Percentiles rank a stretch among this genome's conserved stretches.
Conservation (phyloP, 768 basidiomycete genomes). For the Rhodotorula graminis region DNA sequence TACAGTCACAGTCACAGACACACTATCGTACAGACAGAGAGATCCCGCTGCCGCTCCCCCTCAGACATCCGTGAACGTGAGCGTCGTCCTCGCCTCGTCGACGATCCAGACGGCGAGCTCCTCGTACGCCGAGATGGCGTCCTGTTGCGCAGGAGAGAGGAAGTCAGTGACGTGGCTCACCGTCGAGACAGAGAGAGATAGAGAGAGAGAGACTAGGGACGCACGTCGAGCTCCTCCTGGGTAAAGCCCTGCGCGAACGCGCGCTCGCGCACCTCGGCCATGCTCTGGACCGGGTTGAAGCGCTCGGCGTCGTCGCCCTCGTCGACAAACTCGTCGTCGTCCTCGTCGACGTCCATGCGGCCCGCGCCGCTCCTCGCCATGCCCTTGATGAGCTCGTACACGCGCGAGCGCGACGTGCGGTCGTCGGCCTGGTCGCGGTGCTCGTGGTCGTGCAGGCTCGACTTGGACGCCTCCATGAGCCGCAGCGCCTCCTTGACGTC, state of each 20-base stretch:
- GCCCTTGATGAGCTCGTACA: slow-evolving; percentile 83
- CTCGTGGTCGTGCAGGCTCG: slow-evolving; percentile 75
- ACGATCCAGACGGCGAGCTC: slow-evolving; percentile 41
- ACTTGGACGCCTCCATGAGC: slow-evolving; percentile 94
- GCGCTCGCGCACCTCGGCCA: slow-evolving; percentile 81
- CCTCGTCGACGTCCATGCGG: slow-evolving; percentile 54
- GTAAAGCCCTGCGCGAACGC: slow-evolving; percentile 84
- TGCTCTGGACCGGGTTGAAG: slow-evolving; percentile 63
- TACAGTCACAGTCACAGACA: neutral
- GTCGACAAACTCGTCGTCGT: slow-evolving; percentile 57
- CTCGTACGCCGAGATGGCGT: slow-evolving; percentile 41
- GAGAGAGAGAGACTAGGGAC: slow-evolving; percentile 1
- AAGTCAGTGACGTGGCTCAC: neutral
- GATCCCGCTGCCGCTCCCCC: neutral
- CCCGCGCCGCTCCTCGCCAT: slow-evolving; percentile 54
- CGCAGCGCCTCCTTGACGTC: slow-evolving; percentile 97
- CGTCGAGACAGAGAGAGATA: neutral
- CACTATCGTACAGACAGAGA: neutral
- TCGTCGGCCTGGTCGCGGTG: slow-evolving; percentile 76
- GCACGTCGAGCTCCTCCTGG: slow-evolving; percentile 67
- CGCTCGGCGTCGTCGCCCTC: slow-evolving; percentile 48
- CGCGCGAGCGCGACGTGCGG: slow-evolving; percentile 70
- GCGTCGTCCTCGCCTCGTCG: slow-evolving; percentile 32
- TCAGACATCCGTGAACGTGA: slow-evolving; percentile 26
- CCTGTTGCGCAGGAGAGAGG: slow-evolving; percentile 4